Percentiles rank a stretch among this genome's conserved stretches.
Conservation (phyloP, 768 basidiomycete genomes). For the Xerocomus brunneocitrinus region DNA sequence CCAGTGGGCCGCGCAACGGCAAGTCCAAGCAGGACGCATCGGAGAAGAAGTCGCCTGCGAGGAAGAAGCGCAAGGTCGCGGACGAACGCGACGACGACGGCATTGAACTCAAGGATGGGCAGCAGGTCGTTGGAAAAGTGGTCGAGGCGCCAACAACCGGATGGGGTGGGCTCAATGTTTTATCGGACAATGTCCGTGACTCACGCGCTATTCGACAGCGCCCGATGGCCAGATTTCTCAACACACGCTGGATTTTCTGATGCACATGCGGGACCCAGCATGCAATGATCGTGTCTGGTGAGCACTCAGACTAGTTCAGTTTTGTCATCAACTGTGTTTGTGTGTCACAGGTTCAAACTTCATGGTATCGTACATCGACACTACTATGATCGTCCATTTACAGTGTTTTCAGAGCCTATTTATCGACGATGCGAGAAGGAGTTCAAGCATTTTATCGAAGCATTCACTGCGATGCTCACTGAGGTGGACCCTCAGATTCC, state of each 20-base stretch:
- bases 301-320: slow-evolving; percentile 6
- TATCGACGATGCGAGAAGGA: slow-evolving; percentile 69
- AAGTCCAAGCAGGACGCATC: slow-evolving; percentile 25
- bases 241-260: slow-evolving; percentile 79
- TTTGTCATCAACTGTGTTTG: not conserved
- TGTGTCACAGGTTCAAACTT: slow-evolving; percentile 68
- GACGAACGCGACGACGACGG: slow-evolving; percentile 35
- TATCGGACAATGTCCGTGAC: not conserved
- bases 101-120: slow-evolving; percentile 54
- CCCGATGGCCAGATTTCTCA: slow-evolving; percentile 82
- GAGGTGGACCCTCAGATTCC: slow-evolving; percentile 83
- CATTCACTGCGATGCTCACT: slow-evolving; percentile 59
- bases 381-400: not conserved
- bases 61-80: slow-evolving; percentile 24
- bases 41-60: slow-evolving; percentile 9
- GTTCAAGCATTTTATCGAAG: slow-evolving; percentile 80
- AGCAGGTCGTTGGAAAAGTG: slow-evolving; percentile 69
- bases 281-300: slow-evolving; percentile 86
- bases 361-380: slow-evolving; percentile 44
- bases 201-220: slow-evolving; percentile 39
- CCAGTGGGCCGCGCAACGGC: not conserved
- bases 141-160: slow-evolving; percentile 81
- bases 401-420: slow-evolving; percentile 18
- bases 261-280: slow-evolving; percentile 62
- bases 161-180: slow-evolving; percentile 43